Percentiles rank a stretch among this genome's conserved stretches.
These are phyloP conservation scores for Mycothermus thermophilus DNA, from an alignment of 495 filamentous ascomycete species.

Conservation along the genomic window DNA sequence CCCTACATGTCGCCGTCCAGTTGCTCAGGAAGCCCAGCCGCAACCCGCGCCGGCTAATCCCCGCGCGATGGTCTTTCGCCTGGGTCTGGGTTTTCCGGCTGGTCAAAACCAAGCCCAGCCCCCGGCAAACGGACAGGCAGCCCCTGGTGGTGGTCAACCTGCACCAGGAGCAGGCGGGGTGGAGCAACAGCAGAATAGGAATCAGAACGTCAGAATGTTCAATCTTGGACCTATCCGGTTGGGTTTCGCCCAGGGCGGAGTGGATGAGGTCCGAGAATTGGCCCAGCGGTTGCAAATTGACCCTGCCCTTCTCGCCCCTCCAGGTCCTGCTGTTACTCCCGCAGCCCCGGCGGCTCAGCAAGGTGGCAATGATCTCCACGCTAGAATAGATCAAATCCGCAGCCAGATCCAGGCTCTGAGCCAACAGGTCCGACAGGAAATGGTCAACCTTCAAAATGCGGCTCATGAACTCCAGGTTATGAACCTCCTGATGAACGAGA, in stretches of 20 bases:
- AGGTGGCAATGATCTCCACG: conserved; percentile 5
- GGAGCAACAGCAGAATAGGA: conserved; percentile 17
- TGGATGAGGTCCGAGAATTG: conserved; percentile 34
- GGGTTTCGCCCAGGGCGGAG: conserved; percentile 39
- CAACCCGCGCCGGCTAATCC: conserved; percentile 14
- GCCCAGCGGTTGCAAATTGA: conserved; percentile 26
- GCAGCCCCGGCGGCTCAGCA: too few relatives aligned
- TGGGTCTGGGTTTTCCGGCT: conserved; percentile 17
- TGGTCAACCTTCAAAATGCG: conserved; percentile 33
- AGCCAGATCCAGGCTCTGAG: conserved; percentile 48
- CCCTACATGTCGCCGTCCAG: conserved; percentile 81
- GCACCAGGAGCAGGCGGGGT: conserved; percentile 42
- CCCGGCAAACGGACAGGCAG: conserved; percentile 17
- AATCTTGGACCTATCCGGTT: conserved; percentile 48
- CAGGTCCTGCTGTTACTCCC: conserved; percentile 5
- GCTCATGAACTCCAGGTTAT: conserved; percentile 45
- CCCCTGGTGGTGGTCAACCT: conserved; percentile 42
- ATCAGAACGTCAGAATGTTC: conserved; percentile 35
- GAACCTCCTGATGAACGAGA: conserved; percentile 29
- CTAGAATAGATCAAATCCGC: conserved; percentile 33
- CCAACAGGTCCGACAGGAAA: conserved; percentile 43
- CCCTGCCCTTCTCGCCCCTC: conserved; percentile 13
- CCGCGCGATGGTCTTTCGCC: conserved; percentile 18
- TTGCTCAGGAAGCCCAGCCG: conserved; percentile 34
- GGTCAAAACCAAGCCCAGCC: conserved; percentile 17